Percentiles rank a stretch among this genome's conserved stretches.
Conservation (phyloP, 2,329 filamentous ascomycete genomes). For the Fusarium sororula region DNA sequence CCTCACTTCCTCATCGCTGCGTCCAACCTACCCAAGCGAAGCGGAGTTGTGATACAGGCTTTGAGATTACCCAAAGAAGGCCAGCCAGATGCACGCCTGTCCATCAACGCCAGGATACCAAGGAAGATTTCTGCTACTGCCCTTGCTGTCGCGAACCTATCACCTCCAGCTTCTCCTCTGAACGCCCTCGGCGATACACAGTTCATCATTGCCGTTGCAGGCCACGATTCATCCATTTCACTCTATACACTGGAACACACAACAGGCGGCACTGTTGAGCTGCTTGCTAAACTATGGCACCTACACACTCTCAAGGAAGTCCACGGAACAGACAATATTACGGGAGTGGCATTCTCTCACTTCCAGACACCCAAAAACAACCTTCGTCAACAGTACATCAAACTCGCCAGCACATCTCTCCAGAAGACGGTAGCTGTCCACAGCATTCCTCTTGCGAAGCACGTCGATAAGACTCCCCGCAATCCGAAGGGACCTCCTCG, state of each 20-base stretch:
- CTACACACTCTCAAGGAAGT: conserved; percentile 63
- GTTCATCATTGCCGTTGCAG: conserved; percentile 81
- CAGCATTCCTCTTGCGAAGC: conserved; percentile 72
- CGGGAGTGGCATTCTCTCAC: conserved; percentile 65
- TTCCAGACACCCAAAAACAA: conserved; percentile 63
- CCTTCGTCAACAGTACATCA: conserved; percentile 59
- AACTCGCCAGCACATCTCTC: conserved; percentile 83
- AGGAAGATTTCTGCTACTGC: conserved; percentile 77
- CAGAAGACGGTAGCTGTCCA: conserved; percentile 83
- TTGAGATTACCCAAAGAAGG: conserved; percentile 59
- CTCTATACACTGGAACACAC: conserved; percentile 81
- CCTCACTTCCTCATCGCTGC: conserved; percentile 66
- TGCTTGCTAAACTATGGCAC: conserved; percentile 62
- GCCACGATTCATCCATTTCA: conserved; percentile 80
- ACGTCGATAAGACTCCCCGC: conserved; percentile 49
- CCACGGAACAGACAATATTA: conserved; percentile 65
- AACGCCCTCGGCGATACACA: conserved; percentile 71
- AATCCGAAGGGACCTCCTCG: conserved; percentile 53
- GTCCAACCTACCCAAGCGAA: conserved; percentile 66
- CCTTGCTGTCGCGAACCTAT: conserved; percentile 78
- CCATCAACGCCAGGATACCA: conserved; percentile 67
- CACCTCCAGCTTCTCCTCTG: conserved; percentile 61
- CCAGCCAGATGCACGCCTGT: conserved; percentile 56
- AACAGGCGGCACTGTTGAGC: conserved; percentile 54
- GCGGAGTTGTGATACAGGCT: conserved; percentile 65